phyloP scores from a whole-genome alignment of 2,329 filamentous ascomycete genomes.

The Pseudogymnoascus sp. region DNA sequence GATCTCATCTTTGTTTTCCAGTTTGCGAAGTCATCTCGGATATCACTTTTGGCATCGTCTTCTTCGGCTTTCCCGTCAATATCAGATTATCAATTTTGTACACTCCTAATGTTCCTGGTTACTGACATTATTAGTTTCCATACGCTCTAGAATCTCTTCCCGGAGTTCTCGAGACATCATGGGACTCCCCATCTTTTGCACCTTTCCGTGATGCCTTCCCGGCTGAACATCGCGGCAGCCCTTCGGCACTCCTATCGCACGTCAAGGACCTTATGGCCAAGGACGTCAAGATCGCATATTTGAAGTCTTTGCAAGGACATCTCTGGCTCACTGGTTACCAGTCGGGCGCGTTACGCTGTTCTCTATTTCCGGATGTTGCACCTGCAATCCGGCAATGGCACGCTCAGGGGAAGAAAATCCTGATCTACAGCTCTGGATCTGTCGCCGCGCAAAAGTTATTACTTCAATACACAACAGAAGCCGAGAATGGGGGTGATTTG shows the following conservation, averaged over 20 bases:
- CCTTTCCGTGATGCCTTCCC: slow-evolving; percentile 66
- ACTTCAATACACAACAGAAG: slow-evolving; percentile 55
- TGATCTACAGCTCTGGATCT: slow-evolving; percentile 77
- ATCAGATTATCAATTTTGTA: background rate
- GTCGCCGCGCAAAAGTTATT: slow-evolving; percentile 73
- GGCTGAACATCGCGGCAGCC: slow-evolving; percentile 48
- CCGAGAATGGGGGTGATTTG: slow-evolving; percentile 46
- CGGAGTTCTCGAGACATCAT: slow-evolving; percentile 53
- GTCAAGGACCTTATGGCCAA: slow-evolving; percentile 60
- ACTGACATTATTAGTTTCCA: slow-evolving; percentile 50
- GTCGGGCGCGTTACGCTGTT: slow-evolving; percentile 59
- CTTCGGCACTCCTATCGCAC: slow-evolving; percentile 53
- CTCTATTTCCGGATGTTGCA: slow-evolving; percentile 67
- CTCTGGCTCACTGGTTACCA: slow-evolving; percentile 70
- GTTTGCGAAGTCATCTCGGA: background rate
- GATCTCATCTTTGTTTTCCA: background rate
- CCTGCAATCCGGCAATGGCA: slow-evolving; percentile 52
- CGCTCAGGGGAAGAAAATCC: slow-evolving; percentile 42
- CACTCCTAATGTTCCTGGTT: background rate
- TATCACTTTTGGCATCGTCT: background rate
- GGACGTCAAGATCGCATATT: slow-evolving; percentile 67
- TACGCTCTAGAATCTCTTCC: slow-evolving; percentile 64
- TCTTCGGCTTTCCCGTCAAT: background rate
- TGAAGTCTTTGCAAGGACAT: slow-evolving; percentile 72
- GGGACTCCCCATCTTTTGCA: slow-evolving; percentile 56